Evolutionary conservation across 768 basidiomycete species (phyloP).

Genomic region (Plicaturopsis crispa): DNA sequence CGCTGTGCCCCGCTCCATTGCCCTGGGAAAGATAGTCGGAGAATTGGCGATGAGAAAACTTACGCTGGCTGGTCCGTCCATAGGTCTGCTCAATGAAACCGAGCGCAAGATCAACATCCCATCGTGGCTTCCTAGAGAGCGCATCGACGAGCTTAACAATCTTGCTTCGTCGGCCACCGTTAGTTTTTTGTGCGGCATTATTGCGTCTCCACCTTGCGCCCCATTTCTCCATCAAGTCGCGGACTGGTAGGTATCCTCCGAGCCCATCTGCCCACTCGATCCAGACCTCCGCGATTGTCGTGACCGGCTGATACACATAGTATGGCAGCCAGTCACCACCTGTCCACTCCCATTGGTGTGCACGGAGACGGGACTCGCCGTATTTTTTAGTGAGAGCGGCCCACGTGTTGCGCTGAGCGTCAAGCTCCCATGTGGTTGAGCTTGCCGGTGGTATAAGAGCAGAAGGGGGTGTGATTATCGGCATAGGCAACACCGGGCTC

Average conservation of each 20-base stretch:
- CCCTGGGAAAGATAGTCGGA: constrained; percentile 18
- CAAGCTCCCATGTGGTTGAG: too few relatives aligned
- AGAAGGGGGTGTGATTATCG: too few relatives aligned
- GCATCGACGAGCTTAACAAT: constrained; percentile 15
- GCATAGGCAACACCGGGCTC: too few relatives aligned
- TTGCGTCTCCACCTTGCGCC: constrained; percentile 18
- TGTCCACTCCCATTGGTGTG: constrained; percentile 15
- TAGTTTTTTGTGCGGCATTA: constrained; percentile 13
- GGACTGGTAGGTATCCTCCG: too few relatives aligned
- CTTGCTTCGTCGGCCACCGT: constrained; percentile 14
- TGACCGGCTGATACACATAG: constrained; percentile 13
- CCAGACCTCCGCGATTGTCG: constrained; percentile 18
- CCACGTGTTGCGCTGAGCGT: too few relatives aligned
- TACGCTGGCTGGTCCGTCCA: too few relatives aligned
- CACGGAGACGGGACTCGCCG: too few relatives aligned
- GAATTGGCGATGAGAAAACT: neutral
- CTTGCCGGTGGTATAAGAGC: too few relatives aligned
- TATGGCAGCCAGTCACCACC: constrained; percentile 18
- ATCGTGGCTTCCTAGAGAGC: constrained; percentile 12
- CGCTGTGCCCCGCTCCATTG: too few relatives aligned
- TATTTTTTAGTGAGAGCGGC: too few relatives aligned
- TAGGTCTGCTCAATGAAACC: constrained; percentile 16
- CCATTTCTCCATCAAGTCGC: constrained; percentile 11
- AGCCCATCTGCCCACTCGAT: constrained; percentile 18
- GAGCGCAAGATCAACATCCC: constrained; percentile 14